These are phyloP conservation scores for Saccharomycopsis babjevae DNA, from an alignment of 805 yeast genomes.

Conservation along the genomic window DNA sequence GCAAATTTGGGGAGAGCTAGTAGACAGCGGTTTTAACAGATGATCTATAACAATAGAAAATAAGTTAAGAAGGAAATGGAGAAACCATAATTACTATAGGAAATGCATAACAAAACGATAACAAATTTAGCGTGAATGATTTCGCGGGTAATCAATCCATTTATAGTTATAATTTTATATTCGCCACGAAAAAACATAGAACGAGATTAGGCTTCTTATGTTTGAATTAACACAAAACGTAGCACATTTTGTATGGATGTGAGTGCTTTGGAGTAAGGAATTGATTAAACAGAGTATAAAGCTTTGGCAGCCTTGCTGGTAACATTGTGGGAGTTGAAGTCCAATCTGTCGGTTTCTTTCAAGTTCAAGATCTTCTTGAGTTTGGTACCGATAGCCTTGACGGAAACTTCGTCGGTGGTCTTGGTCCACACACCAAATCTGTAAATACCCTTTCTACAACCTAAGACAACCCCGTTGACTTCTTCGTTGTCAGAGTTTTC, in stretches of 20 bases:
- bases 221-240: too few relatives aligned
- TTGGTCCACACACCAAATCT: conserved; percentile 93
- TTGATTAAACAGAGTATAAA: conserved; percentile 4
- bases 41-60: not conserved
- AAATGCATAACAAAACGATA: too few relatives aligned
- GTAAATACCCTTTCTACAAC: conserved; percentile 71
- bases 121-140: too few relatives aligned
- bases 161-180: too few relatives aligned
- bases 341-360: conserved; percentile 64
- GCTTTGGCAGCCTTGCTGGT: conserved; percentile 6
- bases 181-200: too few relatives aligned
- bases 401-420: conserved; percentile 53
- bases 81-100: too few relatives aligned
- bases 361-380: conserved; percentile 79
- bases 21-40: not conserved
- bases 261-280: not conserved
- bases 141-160: too few relatives aligned
- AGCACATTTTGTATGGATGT: too few relatives aligned
- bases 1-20: not conserved
- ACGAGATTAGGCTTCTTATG: too few relatives aligned
- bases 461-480: conserved; percentile 90
- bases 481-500: conserved; percentile 46
- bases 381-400: conserved; percentile 71
- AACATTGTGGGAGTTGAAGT: conserved; percentile 59
- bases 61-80: not conserved